These are phyloP conservation scores for Macrophomina tecta DNA, from an alignment of 2,329 filamentous ascomycete species.

Conservation along the genomic window DNA sequence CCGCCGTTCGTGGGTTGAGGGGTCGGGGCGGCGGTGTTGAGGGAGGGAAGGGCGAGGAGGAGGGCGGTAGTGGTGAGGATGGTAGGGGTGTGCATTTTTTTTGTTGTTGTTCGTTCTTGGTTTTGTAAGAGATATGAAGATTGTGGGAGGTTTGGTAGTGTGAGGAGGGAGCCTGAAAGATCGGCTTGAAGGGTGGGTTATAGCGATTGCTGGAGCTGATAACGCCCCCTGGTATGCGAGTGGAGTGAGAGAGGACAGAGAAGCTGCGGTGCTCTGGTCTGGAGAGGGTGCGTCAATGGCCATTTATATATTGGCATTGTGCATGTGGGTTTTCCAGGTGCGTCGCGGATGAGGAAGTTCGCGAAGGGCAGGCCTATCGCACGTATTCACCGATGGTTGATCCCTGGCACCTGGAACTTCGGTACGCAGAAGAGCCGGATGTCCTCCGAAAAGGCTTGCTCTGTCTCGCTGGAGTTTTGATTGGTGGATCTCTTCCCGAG, in stretches of 20 bases:
- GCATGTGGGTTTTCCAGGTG: background rate
- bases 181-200: background rate
- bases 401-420: background rate
- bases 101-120: background rate
- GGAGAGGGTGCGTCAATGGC: background rate
- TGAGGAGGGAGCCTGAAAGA: background rate
- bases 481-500: background rate
- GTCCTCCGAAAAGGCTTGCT: background rate
- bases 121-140: background rate
- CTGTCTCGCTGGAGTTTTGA: background rate
- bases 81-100: background rate
- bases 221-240: background rate
- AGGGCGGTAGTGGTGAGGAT: background rate
- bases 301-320: background rate
- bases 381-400: background rate
- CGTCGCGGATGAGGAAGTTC: background rate
- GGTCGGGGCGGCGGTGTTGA: background rate
- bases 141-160: background rate
- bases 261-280: background rate
- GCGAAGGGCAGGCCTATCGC: background rate
- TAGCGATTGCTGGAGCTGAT: background rate
- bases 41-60: background rate
- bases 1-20: background rate
- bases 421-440: too few species aligned
- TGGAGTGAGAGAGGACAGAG: background rate